phyloP scores from a whole-genome alignment of 306 rosid genomes.

The Canavalia gladiata region DNA sequence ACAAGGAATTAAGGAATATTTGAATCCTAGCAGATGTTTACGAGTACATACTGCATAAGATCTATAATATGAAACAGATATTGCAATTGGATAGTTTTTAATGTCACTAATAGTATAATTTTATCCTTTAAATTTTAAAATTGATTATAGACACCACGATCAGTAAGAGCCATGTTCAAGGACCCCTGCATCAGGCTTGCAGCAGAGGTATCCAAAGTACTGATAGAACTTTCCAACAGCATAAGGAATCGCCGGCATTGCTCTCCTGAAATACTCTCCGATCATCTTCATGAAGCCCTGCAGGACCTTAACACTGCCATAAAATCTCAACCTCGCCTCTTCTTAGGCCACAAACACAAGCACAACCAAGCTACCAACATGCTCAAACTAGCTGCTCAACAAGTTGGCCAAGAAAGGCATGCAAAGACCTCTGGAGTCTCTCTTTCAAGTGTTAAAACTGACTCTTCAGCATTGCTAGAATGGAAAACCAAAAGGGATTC shows the following conservation, averaged over 20 bases:
- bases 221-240: constrained; percentile 83
- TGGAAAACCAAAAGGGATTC: constrained; percentile 71
- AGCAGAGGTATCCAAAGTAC: constrained; percentile 79
- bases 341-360: constrained; percentile 79
- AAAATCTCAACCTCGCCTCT: constrained; percentile 92
- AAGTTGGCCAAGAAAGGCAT: constrained; percentile 58
- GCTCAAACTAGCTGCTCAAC: constrained; percentile 76
- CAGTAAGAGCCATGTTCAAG: constrained; percentile 82
- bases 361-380: constrained; percentile 66
- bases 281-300: constrained; percentile 91
- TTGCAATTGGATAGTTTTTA: not conserved
- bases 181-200: constrained; percentile 84
- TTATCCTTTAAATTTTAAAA: not conserved
- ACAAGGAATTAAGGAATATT: not conserved
- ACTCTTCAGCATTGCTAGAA: constrained; percentile 74
- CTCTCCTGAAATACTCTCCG: constrained; percentile 92
- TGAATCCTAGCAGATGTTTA: not conserved
- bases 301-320: constrained; percentile 87
- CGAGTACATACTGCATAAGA: not conserved
- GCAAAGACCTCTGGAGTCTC: constrained; percentile 57
- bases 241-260: constrained; percentile 80
- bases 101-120: constrained; percentile 15
- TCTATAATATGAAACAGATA: not conserved
- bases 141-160: constrained; percentile 72
- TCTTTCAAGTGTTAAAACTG: constrained; percentile 82